Conservation (phyloP, 2,329 filamentous ascomycete genomes). For the Talaromyces funiculosus region DNA sequence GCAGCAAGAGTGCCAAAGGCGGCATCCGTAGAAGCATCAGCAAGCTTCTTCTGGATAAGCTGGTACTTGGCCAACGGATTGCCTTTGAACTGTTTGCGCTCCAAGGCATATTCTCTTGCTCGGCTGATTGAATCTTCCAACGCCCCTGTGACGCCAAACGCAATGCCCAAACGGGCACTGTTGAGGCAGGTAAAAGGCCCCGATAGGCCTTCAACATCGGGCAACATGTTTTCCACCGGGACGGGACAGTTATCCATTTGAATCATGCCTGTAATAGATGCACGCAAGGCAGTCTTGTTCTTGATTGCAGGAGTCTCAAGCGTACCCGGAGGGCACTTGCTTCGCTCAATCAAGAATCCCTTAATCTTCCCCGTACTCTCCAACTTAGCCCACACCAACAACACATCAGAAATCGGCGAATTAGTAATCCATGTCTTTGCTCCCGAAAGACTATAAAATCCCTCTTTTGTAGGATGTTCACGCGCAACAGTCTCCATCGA, state of each 20-base stretch:
- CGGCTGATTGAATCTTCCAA: slow-evolving; percentile 84
- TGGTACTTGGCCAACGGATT: slow-evolving; percentile 96
- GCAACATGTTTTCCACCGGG: slow-evolving; percentile 87
- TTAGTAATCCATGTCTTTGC: slow-evolving; percentile 96
- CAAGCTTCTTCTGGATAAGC: slow-evolving; percentile 94
- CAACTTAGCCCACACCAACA: slow-evolving; percentile 89
- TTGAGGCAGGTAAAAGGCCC: slow-evolving; percentile 95
- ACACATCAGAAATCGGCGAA: slow-evolving; percentile 77
- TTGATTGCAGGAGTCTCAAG: slow-evolving; percentile 88
- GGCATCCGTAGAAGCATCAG: slow-evolving; percentile 85
- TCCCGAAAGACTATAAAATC: slow-evolving; percentile 71
- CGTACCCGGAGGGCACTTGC: slow-evolving; percentile 77
- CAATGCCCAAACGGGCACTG: slow-evolving; percentile 86
- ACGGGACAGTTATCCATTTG: slow-evolving; percentile 89
- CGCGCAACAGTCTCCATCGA: slow-evolving; percentile 86
- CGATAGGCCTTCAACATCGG: slow-evolving; percentile 74
- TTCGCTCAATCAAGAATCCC: slow-evolving; percentile 83
- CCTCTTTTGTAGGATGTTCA: slow-evolving; percentile 75
- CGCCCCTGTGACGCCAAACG: slow-evolving; percentile 88
- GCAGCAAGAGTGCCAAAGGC: slow-evolving; percentile 87
- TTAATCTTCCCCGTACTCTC: slow-evolving; percentile 88
- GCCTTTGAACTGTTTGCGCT: slow-evolving; percentile 91
- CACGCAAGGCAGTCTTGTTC: slow-evolving; percentile 89
- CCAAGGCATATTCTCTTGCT: slow-evolving; percentile 79
- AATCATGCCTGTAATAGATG: slow-evolving; percentile 96